phyloP scores from a whole-genome alignment of 306 rosid species.

The Vigna nakashimae region DNA sequence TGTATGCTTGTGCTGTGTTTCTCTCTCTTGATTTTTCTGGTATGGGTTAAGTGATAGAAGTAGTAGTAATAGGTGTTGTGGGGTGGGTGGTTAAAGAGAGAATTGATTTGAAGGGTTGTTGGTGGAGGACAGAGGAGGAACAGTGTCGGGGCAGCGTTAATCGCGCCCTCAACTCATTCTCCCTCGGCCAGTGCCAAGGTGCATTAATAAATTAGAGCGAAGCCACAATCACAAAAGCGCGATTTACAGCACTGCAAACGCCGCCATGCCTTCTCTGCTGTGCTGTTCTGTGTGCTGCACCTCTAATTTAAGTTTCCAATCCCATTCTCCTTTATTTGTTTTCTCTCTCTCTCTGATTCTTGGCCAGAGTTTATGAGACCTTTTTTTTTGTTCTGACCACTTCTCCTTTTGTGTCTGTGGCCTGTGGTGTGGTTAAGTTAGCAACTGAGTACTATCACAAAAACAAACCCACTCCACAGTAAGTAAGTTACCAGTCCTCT shows the following conservation, averaged over 20 bases:
- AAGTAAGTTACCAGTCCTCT: constrained; percentile 1
- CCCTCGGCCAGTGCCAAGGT: constrained; percentile 3
- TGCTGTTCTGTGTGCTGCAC: constrained; percentile 40
- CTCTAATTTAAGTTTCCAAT: constrained; percentile 58
- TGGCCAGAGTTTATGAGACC: constrained; percentile 38
- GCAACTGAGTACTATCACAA: constrained; percentile 42
- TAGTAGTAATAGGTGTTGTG: constrained; percentile 23
- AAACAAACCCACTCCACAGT: constrained; percentile 10
- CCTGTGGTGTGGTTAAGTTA: constrained; percentile 33
- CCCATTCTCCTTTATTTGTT: constrained; percentile 14
- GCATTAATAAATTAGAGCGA: constrained; percentile 51
- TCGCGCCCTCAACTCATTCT: constrained; percentile 51
- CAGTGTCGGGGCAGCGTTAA: constrained; percentile 53
- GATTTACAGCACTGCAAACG: constrained; percentile 69
- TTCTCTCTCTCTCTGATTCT: constrained; percentile 29
- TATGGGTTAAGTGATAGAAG: not conserved
- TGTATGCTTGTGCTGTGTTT: not conserved
- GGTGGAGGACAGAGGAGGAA: constrained; percentile 40
- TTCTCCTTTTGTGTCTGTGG: not conserved
- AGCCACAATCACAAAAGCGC: constrained; percentile 42
- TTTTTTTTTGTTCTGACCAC: constrained; percentile 30
- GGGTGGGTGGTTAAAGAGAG: constrained; percentile 38
- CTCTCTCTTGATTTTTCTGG: not conserved
- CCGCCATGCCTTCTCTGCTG: constrained; percentile 80
- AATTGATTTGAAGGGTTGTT: constrained; percentile 44